Evolutionary conservation across 768 basidiomycete species (phyloP), one percentile per base, ranked within the genome.

Genomic region (Agaricus sinodeliciosus): DNA sequence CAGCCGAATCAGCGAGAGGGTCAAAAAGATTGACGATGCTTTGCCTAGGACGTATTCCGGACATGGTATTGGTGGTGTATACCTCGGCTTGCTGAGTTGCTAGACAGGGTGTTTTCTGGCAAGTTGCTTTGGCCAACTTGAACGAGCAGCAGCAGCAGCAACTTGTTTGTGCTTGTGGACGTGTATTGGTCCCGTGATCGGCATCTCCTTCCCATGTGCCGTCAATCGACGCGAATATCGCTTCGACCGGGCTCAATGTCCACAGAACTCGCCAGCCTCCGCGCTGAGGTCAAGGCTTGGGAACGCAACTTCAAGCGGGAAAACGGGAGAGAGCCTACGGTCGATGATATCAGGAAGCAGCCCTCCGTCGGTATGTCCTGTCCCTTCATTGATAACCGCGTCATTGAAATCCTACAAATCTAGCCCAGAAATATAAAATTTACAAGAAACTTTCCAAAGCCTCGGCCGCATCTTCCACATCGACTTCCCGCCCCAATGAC

Each of bases 381-480:
- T 49, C 43, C 47, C 47, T 40, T 34, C 43, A 28, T 19, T 57
- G 36, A 13, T 47, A 16, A 22, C 42, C 42, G 6, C n/a, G 49
- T 56, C 49, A 22, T 37, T 52, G 59, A 60, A 62, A 56, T 44
- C 52, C 44, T 58, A 36, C 44, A 35, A 43, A 47, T 55, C 11
- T 63, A 91, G 89, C 85, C 55, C 77, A 80, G 58, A 90, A 86
- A 65, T 92, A 92, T 72, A 90, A 78, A 66, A 75, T 80, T 27
- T 90, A 91, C 75, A 91, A 90, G 75, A 82, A 77, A 55, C 75
- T 90, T 34, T 77, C 76, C 51, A 90, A 85, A 58, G 63, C 66
- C 22, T 59, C 68, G 0, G 56, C 66, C 27, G 56, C 55, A 40
- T 9, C 53, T 47, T 35, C 55, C 54, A 41, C 35, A 43, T 40